phyloP scores from a whole-genome alignment of 257 asterid genomes.

The Solanum corneliomulleri region DNA sequence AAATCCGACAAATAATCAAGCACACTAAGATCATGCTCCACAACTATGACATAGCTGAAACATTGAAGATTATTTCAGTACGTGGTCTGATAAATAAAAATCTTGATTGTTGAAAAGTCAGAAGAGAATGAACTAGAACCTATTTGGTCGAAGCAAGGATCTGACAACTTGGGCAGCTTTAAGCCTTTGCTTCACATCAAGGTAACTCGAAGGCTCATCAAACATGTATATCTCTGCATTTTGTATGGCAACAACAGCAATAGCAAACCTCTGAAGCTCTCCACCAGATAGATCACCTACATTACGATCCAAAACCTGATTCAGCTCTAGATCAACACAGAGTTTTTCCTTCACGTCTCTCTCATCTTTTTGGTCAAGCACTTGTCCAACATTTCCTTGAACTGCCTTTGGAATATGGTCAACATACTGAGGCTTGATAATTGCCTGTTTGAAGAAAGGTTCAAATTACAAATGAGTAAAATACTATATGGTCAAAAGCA shows the following conservation, averaged over 20 bases:
- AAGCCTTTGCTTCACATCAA: conserved; percentile 96
- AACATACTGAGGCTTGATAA: conserved; percentile 95
- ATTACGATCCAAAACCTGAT: conserved; percentile 89
- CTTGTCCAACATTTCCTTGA: conserved; percentile 97
- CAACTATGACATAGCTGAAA: conserved; percentile 88
- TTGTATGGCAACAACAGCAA: conserved; percentile 91
- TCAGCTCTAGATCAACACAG: conserved; percentile 76
- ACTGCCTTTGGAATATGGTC: conserved; percentile 99
- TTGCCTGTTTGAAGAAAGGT: conserved; percentile 38
- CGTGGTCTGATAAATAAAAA: not conserved
- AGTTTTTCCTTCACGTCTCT: conserved; percentile 65
- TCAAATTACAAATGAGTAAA: not conserved
- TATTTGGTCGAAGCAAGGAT: conserved; percentile 91
- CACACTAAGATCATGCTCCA: conserved; percentile 96
- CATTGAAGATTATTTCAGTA: not conserved
- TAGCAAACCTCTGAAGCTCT: conserved; percentile 98
- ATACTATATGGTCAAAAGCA: not conserved
- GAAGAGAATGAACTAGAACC: conserved; percentile 23
- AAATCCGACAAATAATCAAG: conserved; percentile 91
- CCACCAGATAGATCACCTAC: conserved; percentile 99
- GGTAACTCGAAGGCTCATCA: conserved; percentile 99
- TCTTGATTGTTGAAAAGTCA: not conserved
- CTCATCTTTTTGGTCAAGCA: conserved; percentile 92
- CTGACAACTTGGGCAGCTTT: conserved; percentile 96
- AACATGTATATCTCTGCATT: conserved; percentile 97